Percentiles rank a stretch among this genome's conserved stretches.
Evolutionary conservation across 495 filamentous ascomycete species (phyloP).

Genomic region (Viridothelium virens): DNA sequence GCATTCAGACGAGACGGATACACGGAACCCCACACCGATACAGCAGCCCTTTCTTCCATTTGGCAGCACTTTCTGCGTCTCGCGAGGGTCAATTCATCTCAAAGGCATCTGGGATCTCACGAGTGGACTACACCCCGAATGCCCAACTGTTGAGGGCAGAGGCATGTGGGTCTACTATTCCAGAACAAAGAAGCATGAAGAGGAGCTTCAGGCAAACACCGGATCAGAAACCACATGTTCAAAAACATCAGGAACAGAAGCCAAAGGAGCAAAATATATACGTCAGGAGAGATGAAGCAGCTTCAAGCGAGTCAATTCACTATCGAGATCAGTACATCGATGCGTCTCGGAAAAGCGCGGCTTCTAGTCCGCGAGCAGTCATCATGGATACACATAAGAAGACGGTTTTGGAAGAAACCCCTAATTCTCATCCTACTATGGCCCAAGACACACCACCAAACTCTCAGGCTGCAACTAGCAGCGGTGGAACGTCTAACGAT

Average conservation of each 20-base stretch:
- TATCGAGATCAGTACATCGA: too few species aligned
- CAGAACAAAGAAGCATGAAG: background rate
- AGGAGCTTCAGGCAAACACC: background rate
- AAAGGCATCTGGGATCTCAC: conserved; percentile 1
- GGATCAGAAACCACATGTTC: background rate
- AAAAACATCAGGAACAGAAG: background rate
- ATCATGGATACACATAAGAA: background rate
- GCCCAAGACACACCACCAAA: too few species aligned
- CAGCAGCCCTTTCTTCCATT: conserved; percentile 6
- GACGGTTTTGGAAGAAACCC: background rate
- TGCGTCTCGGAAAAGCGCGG: background rate
- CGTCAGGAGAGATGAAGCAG: background rate
- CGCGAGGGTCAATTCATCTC: conserved; percentile 10
- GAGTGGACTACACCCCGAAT: conserved; percentile 1
- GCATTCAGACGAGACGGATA: background rate
- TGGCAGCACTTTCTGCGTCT: conserved; percentile 2
- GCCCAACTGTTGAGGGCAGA: background rate
- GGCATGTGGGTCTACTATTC: conserved; percentile 1
- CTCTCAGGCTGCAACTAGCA: background rate
- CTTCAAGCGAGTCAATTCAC: background rate
- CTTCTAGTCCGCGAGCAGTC: background rate
- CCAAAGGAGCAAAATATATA: background rate
- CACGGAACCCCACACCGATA: background rate
- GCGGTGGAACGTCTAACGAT: background rate
- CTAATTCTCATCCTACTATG: too few species aligned